Evolutionary conservation across 225 moss, liverwort and hornwort species (phyloP).

Genomic region (Polytrichum commune): DNA sequence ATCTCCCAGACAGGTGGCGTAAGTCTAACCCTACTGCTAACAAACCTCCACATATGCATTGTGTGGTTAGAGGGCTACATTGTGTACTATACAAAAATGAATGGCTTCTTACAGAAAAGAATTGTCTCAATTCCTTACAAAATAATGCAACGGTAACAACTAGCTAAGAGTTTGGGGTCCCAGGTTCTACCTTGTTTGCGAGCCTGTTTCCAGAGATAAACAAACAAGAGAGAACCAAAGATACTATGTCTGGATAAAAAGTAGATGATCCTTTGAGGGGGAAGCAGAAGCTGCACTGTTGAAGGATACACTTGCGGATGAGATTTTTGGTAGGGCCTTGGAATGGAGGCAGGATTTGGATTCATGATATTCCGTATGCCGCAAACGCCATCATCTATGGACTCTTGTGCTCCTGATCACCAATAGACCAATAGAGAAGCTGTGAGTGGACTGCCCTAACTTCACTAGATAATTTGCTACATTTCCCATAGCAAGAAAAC

Average conservation of each 20-base stretch:
- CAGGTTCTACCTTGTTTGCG: conserved; percentile 33
- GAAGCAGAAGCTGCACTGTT: conserved; percentile 17
- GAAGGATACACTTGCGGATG: not conserved
- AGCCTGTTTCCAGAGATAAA: conserved; percentile 21
- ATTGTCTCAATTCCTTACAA: conserved; percentile 3
- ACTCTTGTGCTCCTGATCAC: conserved; percentile 8
- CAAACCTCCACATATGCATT: too few relatives aligned
- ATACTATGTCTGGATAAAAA: conserved; percentile 19
- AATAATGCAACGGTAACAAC: conserved; percentile 24
- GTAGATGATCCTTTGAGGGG: conserved; percentile 9
- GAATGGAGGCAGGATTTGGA: not conserved
- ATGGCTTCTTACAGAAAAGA: conserved; percentile 7
- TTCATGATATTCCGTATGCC: not conserved
- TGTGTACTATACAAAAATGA: conserved; percentile 14
- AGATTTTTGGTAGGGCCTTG: not conserved
- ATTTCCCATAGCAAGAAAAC: not conserved
- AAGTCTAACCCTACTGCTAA: too few relatives aligned
- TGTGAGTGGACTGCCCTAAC: not conserved
- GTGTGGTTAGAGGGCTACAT: not conserved
- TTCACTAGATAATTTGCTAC: not conserved
- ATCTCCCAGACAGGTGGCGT: too few relatives aligned
- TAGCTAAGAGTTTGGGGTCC: conserved; percentile 11
- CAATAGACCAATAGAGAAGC: not conserved
- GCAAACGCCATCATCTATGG: conserved; percentile 8
- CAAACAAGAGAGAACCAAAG: conserved; percentile 32